Evolutionary conservation across 352 stramenopile genomes (phyloP).

Genomic region (Paralagenidium karlingii): DNA sequence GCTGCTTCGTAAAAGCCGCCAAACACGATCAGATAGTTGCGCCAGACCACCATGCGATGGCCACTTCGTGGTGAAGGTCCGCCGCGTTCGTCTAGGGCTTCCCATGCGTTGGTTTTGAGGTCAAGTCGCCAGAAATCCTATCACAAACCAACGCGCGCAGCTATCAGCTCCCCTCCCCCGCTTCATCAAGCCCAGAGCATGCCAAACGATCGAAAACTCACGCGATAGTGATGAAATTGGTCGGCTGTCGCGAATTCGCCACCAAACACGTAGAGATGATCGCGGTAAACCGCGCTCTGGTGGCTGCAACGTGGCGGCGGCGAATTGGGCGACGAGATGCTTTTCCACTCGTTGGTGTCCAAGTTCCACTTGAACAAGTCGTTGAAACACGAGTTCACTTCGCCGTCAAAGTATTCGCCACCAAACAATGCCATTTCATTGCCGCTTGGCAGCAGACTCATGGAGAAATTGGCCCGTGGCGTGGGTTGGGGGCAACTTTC

Average conservation of each 20-base stretch:
- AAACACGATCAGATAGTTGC: slow-evolving; percentile 95
- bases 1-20: slow-evolving; percentile 95
- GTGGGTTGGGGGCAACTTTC: slow-evolving; percentile 36
- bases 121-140: slow-evolving; percentile 87
- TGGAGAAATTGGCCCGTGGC: slow-evolving; percentile 67
- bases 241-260: slow-evolving; percentile 94
- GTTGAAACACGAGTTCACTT: slow-evolving; percentile 94
- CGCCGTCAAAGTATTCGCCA: slow-evolving; percentile 96
- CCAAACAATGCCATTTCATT: slow-evolving; percentile 91
- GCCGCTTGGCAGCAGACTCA: slow-evolving; percentile 39
- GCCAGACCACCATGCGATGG: slow-evolving; percentile 91
- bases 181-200: neutral
- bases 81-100: slow-evolving; percentile 82
- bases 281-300: slow-evolving; percentile 88
- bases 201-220: slow-evolving; percentile 2
- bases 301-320: slow-evolving; percentile 91
- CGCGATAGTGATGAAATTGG: slow-evolving; percentile 96
- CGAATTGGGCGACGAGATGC: slow-evolving; percentile 82
- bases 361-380: slow-evolving; percentile 92
- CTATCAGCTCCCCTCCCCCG: neutral
- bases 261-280: slow-evolving; percentile 95
- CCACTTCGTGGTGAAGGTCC: slow-evolving; percentile 71
- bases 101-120: slow-evolving; percentile 91
- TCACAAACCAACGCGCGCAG: neutral
- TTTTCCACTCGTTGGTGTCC: slow-evolving; percentile 80